A percentile compares a stretch with the other conserved stretches of the same genome.
These are phyloP conservation scores for Chlorella sp. DNA, from an alignment of 139 green algal genomes.

Conservation along the genomic window DNA sequence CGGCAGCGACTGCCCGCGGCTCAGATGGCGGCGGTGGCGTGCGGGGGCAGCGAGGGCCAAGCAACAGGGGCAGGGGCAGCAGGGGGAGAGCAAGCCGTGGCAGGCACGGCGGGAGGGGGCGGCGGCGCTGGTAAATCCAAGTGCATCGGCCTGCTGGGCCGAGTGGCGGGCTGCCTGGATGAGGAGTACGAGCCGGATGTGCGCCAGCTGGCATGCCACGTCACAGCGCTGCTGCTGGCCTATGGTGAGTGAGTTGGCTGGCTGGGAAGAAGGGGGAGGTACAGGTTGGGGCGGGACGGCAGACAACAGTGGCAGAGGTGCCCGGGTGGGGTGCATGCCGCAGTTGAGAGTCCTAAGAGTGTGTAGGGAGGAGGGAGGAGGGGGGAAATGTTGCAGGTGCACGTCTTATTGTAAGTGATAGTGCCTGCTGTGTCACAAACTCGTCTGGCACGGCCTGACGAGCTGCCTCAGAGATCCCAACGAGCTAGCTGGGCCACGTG, in stretches of 20 bases:
- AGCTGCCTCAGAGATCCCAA: no score
- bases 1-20: conserved; percentile 17
- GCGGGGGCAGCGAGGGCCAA: neutral
- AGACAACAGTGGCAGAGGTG: neutral
- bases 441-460: no score
- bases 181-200: conserved; percentile 88
- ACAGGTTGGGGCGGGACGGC: neutral
- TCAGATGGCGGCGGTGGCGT: conserved; percentile 22
- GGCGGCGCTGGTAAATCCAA: neutral
- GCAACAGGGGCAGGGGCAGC: neutral
- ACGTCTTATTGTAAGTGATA: neutral
- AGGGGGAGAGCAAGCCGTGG: neutral
- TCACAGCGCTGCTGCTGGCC: conserved; percentile 20
- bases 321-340: neutral
- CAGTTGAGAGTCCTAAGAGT: neutral
- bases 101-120: neutral
- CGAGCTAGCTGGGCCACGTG: no score
- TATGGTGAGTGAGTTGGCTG: conserved; percentile 32
- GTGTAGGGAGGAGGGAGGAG: no score
- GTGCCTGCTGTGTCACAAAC: neutral
- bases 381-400: neutral
- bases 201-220: conserved; percentile 61
- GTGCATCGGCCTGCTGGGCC: neutral
- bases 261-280: neutral
- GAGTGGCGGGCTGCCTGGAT: conserved; percentile 61